These are phyloP conservation scores for Rhizomucor miehei DNA, from an alignment of 371 early-diverging fungal species.

Conservation along the genomic window DNA sequence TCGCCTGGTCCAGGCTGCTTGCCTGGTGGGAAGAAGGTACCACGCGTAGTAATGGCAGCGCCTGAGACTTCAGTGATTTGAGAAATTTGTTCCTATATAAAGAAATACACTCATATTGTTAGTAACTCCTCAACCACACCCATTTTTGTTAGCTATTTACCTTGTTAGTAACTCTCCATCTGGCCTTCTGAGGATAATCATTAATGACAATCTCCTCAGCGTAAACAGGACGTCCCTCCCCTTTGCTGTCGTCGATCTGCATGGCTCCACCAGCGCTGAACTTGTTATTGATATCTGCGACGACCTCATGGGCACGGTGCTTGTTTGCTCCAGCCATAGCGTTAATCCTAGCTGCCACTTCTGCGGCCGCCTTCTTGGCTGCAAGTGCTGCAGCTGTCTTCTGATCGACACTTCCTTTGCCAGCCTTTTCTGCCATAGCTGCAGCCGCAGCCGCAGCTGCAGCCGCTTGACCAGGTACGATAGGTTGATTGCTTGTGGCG, in stretches of 20 bases:
- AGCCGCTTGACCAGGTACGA: slow-evolving; percentile 38
- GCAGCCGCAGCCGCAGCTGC: slow-evolving; percentile 46
- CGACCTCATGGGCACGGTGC: slow-evolving; percentile 20
- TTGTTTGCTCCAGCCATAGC: slow-evolving; percentile 32
- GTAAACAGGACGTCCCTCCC: slow-evolving; percentile 44
- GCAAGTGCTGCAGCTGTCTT: slow-evolving; percentile 51
- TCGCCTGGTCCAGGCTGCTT: slow-evolving; percentile 74
- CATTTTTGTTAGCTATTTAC: slow-evolving; percentile 44
- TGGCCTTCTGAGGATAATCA: slow-evolving; percentile 95
- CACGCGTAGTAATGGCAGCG: slow-evolving; percentile 93
- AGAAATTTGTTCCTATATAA: slow-evolving; percentile 75
- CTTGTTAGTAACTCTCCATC: slow-evolving; percentile 95
- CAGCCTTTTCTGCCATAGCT: slow-evolving; percentile 36
- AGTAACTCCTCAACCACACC: slow-evolving; percentile 77
- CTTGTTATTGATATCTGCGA: slow-evolving; percentile 32
- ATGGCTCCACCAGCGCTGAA: slow-evolving; percentile 14
- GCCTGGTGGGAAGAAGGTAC: slow-evolving; percentile 84
- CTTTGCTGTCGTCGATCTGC: slow-evolving; percentile 24
- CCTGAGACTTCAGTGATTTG: slow-evolving; percentile 90
- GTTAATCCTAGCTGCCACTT: slow-evolving; percentile 45
- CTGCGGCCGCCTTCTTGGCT: slow-evolving; percentile 46
- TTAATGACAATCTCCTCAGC: slow-evolving; percentile 94
- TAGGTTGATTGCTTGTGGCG: background rate
- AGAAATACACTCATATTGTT: slow-evolving; percentile 61
- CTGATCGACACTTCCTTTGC: slow-evolving; percentile 34